phyloP scores from a whole-genome alignment of 805 yeast genomes.

The Sporopachydermia lactativora region DNA sequence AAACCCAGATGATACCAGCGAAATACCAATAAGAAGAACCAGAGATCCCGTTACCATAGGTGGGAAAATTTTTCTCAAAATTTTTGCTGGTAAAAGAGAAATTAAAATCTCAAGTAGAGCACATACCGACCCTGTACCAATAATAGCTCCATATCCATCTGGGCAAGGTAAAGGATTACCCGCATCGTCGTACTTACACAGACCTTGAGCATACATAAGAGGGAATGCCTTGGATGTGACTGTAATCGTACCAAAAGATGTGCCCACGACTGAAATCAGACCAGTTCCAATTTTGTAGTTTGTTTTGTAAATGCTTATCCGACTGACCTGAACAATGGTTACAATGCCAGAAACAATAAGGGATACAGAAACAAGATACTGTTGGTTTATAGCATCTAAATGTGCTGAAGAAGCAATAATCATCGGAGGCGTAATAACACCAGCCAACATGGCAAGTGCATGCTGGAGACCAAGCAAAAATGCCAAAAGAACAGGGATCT shows the following conservation, averaged over 20 bases:
- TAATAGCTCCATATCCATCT: conserved; percentile 27
- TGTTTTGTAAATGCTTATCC: conserved; percentile 26
- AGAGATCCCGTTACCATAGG: conserved; percentile 34
- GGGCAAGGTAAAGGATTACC: conserved; percentile 27
- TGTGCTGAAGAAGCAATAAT: conserved; percentile 24
- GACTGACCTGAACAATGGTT: conserved; percentile 23
- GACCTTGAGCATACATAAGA: conserved; percentile 22
- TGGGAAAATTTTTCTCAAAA: conserved; percentile 26
- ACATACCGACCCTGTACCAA: conserved; percentile 26
- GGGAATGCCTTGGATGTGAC: conserved; percentile 28
- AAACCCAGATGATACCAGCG: conserved; percentile 25
- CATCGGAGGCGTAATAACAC: conserved; percentile 29
- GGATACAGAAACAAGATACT: conserved; percentile 20
- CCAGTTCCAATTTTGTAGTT: conserved; percentile 29
- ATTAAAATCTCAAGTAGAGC: conserved; percentile 24
- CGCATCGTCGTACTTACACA: conserved; percentile 19
- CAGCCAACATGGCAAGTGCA: conserved; percentile 30
- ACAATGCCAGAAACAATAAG: conserved; percentile 22
- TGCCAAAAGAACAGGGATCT: conserved; percentile 29
- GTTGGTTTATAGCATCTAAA: conserved; percentile 15
- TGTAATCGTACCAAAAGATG: conserved; percentile 29
- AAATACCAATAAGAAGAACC: conserved; percentile 26
- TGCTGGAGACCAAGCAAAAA: conserved; percentile 28
- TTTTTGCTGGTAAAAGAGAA: conserved; percentile 25
- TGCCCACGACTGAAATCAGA: conserved; percentile 29